Base-by-base conservation (phyloP, 352 stramenopile species). In the Pythium oligandrum region DNA sequence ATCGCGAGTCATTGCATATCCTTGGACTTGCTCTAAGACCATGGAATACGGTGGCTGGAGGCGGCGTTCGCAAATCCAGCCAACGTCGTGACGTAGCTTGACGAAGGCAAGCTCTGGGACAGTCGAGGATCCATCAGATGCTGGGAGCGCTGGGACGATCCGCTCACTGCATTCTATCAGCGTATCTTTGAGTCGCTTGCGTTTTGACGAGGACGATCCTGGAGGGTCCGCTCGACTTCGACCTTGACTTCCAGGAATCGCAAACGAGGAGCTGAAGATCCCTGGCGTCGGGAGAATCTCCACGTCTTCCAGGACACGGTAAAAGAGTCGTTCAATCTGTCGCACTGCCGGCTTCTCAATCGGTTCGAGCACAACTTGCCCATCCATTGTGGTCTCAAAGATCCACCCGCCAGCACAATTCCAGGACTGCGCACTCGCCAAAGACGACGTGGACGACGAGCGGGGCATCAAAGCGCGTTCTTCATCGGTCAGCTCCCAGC, bases 341-440 rank as follows among this genome's bases (percentile, higher is more conserved):
- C 83, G 73, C 36, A 71, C 63, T 8, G 72, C 66, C 0, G 79
- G 83, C 44, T 83, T 82, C 0, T 53, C 44, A 54, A 93, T 88
- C 1, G 71, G 78, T 31, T 90, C 78, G 4, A 93, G 57, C 44
- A 93, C 83, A 7, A 86, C 56, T 46, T 93, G 83, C 9, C 83
- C 79, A 34, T 93, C 83, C 83, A 93, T 93, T 3, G 83, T 93
- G 4, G 72, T 83, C 59, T 93, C 83, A 61, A 93, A 93, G 59
- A 93, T 86, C 83, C 83, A 93, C 9, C 83, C 83, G 3, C 79
- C 79, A 78, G 37, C 79, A 88, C 6, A 71, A 81, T 6, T 63
- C 57, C 26, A 63, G 53, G 3, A 62, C 61, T 9, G 54, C 9
- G 31, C 17, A 32, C 50, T 50, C 1, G 50, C 9, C 3, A 68